Base-by-base conservation (phyloP, 441 rosid genomes). In the Corymbia citriodora region DNA sequence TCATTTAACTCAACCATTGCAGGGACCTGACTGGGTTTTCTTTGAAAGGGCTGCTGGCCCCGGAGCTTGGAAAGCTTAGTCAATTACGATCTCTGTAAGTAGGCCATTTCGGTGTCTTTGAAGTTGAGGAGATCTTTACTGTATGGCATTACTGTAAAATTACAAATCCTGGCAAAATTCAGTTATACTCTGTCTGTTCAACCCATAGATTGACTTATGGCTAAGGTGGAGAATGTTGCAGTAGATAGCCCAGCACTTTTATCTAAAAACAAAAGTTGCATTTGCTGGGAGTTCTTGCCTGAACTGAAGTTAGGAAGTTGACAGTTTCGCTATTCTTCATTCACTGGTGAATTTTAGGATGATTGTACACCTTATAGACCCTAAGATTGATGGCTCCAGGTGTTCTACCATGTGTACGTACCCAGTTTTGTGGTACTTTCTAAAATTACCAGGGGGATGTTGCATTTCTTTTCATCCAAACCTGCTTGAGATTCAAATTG, bases 11-110 rank as follows among this genome's bases (percentile, higher is more conserved):
- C 85, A 25, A 79, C 85, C 85, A 79, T 45, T 93, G 91, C 89
- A 98, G 99, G 96, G 94, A 97, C 93, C 91, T 97, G 83, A 96
- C 91, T 45, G 95, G 94, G 65, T 95, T 91, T 92, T 94, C 93
- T 31, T 92, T 98, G 92, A 93, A 92, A 93, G 99, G 99, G 89
- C 94, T 95, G 29, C 92, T 97, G 90, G 94, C 95, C 7, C 94
- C 97, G 11, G 98, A 94, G 92, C 94, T 97, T 79, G 95, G 97
- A 88, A 95, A 95, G 91, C 95, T 98, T 89, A 89, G 87, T 89
- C 90, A 95, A 88, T 92, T 98, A 89, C 95, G 92, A 94, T 96
- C 93, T 93, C 94, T 98, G 99, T 97, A 95, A 97, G 97, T 16
- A 87, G 52, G 85, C 49, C 85, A 79, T 79, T 45, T 45, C 52